Percentiles rank a stretch among this genome's conserved stretches.
phyloP scores from a whole-genome alignment of 2,329 filamentous ascomycete genomes.

The Colletotrichum limetticola region DNA sequence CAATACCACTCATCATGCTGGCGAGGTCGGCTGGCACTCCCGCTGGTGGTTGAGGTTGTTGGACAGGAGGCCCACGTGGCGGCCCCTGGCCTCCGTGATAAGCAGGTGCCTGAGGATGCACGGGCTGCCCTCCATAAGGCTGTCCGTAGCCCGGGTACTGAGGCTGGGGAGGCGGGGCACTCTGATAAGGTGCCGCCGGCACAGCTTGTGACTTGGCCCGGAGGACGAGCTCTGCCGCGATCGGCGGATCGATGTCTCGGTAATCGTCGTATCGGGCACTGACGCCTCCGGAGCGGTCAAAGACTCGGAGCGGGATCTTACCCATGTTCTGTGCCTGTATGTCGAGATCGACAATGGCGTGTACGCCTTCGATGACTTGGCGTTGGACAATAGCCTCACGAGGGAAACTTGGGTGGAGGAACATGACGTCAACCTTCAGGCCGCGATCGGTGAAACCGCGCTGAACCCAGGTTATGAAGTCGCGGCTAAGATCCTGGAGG shows the following conservation, averaged over 20 bases:
- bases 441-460: conserved; percentile 77
- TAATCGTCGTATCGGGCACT: conserved; percentile 89
- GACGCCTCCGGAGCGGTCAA: conserved; percentile 80
- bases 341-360: conserved; percentile 83
- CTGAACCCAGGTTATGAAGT: conserved; percentile 88
- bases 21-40: conserved; percentile 63
- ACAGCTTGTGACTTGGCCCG: conserved; percentile 67
- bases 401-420: conserved; percentile 79
- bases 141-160: conserved; percentile 41
- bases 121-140: conserved; percentile 45
- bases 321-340: conserved; percentile 74
- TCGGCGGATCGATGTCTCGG: conserved; percentile 79
- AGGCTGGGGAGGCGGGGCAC: conserved; percentile 17
- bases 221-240: conserved; percentile 83
- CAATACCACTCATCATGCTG: conserved; percentile 73
- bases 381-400: conserved; percentile 78
- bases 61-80: conserved; percentile 25
- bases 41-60: conserved; percentile 41
- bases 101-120: conserved; percentile 32
- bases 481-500: conserved; percentile 79
- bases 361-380: conserved; percentile 89
- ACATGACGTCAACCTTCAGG: conserved; percentile 82
- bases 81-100: conserved; percentile 31
- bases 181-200: conserved; percentile 39
- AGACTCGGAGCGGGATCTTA: conserved; percentile 85